Percentiles rank a stretch among this genome's conserved stretches.
Conservation (phyloP, 768 basidiomycete species). For the Filobasidium floriforme region DNA sequence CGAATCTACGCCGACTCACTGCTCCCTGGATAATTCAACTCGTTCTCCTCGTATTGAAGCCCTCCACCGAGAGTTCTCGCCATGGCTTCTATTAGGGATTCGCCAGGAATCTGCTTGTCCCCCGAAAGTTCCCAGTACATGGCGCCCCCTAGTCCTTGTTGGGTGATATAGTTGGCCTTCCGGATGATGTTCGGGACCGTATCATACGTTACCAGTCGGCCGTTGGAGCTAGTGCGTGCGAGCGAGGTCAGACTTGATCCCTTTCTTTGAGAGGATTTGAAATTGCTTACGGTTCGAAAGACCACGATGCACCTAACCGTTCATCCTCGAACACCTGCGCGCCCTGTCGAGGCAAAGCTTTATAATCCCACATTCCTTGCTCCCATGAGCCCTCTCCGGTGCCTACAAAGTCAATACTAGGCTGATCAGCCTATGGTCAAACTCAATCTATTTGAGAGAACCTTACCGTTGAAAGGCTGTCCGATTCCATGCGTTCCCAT, state of each 20-base stretch:
- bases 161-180: slow-evolving; percentile 70
- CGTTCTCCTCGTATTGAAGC: slow-evolving; percentile 66
- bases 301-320: slow-evolving; percentile 66
- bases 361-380: slow-evolving; percentile 72
- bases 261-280: not conserved
- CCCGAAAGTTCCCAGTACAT: slow-evolving; percentile 76
- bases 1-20: slow-evolving; percentile 29
- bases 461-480: slow-evolving; percentile 60
- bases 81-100: slow-evolving; percentile 59
- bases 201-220: slow-evolving; percentile 62
- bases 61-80: slow-evolving; percentile 63
- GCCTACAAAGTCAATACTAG: slow-evolving; percentile 19
- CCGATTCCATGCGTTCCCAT: slow-evolving; percentile 76
- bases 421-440: not conserved
- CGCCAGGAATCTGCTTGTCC: slow-evolving; percentile 61
- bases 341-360: slow-evolving; percentile 71
- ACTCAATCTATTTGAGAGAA: not conserved
- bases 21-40: slow-evolving; percentile 58
- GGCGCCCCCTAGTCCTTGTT: slow-evolving; percentile 71
- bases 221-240: slow-evolving; percentile 49
- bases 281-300: slow-evolving; percentile 58
- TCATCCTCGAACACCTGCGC: slow-evolving; percentile 62
- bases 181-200: slow-evolving; percentile 55
- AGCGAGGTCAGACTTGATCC: not conserved
- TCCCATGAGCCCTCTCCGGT: slow-evolving; percentile 82